Percentiles rank a stretch among this genome's conserved stretches.
Conservation (phyloP, 306 rosid species). For the Hippophae gyantsensis region DNA sequence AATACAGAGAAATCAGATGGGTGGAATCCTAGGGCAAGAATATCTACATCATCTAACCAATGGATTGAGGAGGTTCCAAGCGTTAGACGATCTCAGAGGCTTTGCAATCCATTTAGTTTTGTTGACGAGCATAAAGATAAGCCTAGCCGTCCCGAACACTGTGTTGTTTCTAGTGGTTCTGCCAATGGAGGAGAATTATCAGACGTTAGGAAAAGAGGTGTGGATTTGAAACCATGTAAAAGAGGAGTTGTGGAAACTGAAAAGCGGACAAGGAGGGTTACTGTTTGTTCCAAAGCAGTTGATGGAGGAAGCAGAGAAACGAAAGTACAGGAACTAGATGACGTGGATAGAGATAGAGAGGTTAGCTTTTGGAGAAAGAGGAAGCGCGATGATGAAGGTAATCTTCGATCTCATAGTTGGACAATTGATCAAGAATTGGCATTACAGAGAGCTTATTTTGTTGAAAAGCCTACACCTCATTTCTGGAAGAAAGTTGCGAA, state of each 20-base stretch:
- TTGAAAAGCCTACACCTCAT: conserved; percentile 63
- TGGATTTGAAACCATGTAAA: conserved; percentile 2
- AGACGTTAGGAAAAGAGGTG: conserved; percentile 9
- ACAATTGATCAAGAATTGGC: conserved; percentile 65
- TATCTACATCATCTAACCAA: conserved; percentile 9
- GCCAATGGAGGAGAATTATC: conserved; percentile 4
- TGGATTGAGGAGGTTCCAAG: conserved; percentile 10
- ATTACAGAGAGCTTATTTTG: conserved; percentile 51
- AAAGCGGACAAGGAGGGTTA: conserved; percentile 3
- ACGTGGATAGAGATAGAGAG: not conserved
- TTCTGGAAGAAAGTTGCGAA: conserved; percentile 90
- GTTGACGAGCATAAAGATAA: not conserved
- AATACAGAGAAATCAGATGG: conserved; percentile 12
- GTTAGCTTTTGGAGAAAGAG: conserved; percentile 29
- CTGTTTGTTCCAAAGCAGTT: conserved; percentile 2
- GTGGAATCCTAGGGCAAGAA: not conserved
- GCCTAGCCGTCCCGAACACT: not conserved
- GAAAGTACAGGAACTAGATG: conserved; percentile 3
- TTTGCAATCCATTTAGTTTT: conserved; percentile 1
- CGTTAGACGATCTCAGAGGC: conserved; percentile 22
- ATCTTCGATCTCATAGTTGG: conserved; percentile 43
- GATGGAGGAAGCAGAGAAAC: conserved; percentile 12
- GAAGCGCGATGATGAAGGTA: conserved; percentile 31
- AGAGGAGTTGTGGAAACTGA: not conserved
- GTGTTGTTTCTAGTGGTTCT: not conserved